A percentile compares a stretch with the other conserved stretches of the same genome.
Evolutionary conservation across 1,139 yeast species (phyloP).

Genomic region (Blastobotrys apis): DNA sequence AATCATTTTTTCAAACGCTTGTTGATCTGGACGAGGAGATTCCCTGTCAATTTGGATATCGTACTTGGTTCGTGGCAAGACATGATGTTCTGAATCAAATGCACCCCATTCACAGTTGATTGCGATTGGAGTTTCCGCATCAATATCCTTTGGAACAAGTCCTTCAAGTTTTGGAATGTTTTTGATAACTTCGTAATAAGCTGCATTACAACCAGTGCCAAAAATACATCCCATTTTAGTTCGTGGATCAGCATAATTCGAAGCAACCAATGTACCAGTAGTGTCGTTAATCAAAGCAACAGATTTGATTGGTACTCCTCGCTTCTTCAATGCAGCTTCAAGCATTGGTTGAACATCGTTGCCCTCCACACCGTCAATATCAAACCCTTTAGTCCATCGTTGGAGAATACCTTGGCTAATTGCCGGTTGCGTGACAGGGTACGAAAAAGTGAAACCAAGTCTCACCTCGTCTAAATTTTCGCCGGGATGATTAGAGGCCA

Average conservation of each 20-base stretch:
- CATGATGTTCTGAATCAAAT: slow-evolving; percentile 79
- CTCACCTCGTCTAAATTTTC: slow-evolving; percentile 46
- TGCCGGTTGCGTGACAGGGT: slow-evolving; percentile 81
- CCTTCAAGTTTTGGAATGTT: slow-evolving; percentile 85
- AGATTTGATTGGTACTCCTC: slow-evolving; percentile 71
- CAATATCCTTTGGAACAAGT: slow-evolving; percentile 57
- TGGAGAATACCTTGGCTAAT: slow-evolving; percentile 84
- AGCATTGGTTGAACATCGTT: slow-evolving; percentile 90
- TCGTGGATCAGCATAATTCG: slow-evolving; percentile 83
- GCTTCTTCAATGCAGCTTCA: slow-evolving; percentile 62
- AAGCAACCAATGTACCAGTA: slow-evolving; percentile 94
- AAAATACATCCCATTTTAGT: slow-evolving; percentile 93
- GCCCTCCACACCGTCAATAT: slow-evolving; percentile 90
- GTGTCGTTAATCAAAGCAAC: slow-evolving; percentile 96
- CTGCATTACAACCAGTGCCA: slow-evolving; percentile 97
- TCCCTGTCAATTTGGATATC: slow-evolving; percentile 75
- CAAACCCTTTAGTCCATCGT: slow-evolving; percentile 98
- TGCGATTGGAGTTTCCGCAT: slow-evolving; percentile 72
- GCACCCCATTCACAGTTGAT: slow-evolving; percentile 99
- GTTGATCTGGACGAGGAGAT: slow-evolving; percentile 96
- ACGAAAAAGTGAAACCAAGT: slow-evolving; percentile 92
- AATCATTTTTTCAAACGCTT: slow-evolving; percentile 94
- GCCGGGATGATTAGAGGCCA: slow-evolving; percentile 57
- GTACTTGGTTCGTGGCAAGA: slow-evolving; percentile 84
- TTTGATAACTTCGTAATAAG: slow-evolving; percentile 76